Conservation (phyloP, 257 asterid genomes). For the Solanum medicagineum region DNA sequence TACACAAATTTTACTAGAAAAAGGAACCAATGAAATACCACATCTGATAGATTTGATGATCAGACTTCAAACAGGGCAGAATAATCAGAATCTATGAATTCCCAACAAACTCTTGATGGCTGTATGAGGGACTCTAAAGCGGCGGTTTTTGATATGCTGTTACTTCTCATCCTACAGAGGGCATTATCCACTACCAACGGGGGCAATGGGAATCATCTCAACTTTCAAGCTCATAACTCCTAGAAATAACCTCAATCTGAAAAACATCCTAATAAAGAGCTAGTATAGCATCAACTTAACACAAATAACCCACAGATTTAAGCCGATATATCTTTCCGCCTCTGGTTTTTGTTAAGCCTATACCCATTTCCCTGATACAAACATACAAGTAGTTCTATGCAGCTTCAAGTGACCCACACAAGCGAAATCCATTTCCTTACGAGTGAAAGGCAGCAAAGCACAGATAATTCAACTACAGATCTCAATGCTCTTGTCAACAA, state of each 20-base stretch:
- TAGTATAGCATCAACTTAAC: not conserved
- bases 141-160: not conserved
- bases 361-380: not conserved
- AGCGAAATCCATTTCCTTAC: not conserved
- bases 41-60: no score
- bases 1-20: no score
- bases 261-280: not conserved
- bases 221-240: not conserved
- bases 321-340: not conserved
- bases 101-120: not conserved
- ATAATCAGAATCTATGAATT: not conserved
- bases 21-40: no score
- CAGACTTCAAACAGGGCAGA: not conserved
- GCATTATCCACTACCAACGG: not conserved
- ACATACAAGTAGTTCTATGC: not conserved
- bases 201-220: not conserved
- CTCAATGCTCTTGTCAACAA: not conserved
- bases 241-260: not conserved
- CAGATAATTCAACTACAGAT: not conserved
- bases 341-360: not conserved
- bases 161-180: not conserved
- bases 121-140: not conserved
- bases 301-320: not conserved
- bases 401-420: not conserved
- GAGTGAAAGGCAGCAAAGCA: not conserved